phyloP scores from a whole-genome alignment of 1,139 yeast genomes.

The Zygosaccharomyces pseudobailii region DNA sequence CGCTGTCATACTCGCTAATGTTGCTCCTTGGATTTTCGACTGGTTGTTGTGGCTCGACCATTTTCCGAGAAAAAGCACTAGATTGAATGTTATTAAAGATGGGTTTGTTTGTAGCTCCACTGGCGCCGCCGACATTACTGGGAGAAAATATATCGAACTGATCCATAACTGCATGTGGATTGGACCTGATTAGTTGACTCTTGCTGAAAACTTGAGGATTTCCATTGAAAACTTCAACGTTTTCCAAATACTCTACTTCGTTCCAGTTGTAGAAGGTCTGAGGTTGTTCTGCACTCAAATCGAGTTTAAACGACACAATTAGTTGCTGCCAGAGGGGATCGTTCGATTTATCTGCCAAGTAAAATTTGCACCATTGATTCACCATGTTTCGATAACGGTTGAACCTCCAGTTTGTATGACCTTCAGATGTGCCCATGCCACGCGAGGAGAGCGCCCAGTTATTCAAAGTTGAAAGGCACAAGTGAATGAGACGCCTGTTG shows the following conservation, averaged over 20 bases:
- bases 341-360: slow-evolving; percentile 19
- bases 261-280: slow-evolving; percentile 3
- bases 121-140: slow-evolving; percentile 7
- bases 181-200: slow-evolving; percentile 14
- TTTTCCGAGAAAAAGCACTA: neutral
- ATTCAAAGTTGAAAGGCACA: slow-evolving; percentile 22
- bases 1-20: slow-evolving; percentile 8
- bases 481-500: slow-evolving; percentile 23
- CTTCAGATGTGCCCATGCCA: slow-evolving; percentile 11
- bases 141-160: slow-evolving; percentile 27
- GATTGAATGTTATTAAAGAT: slow-evolving; percentile 7
- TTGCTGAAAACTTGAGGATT: slow-evolving; percentile 4
- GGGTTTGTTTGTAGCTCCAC: neutral
- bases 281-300: slow-evolving; percentile 1
- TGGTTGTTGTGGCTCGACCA: neutral
- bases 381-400: slow-evolving; percentile 24
- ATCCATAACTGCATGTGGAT: slow-evolving; percentile 26
- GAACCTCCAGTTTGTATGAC: slow-evolving; percentile 19
- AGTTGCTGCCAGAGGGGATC: slow-evolving; percentile 14
- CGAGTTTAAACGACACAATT: slow-evolving; percentile 12
- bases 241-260: slow-evolving; percentile 8
- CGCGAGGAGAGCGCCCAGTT: slow-evolving; percentile 17
- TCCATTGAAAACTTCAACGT: slow-evolving; percentile 7
- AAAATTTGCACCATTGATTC: slow-evolving; percentile 28
- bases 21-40: slow-evolving; percentile 1